Evolutionary conservation across 768 basidiomycete species (phyloP), one percentile per base, ranked within the genome.

Genomic region (Brasilioporus rufonigricans): DNA sequence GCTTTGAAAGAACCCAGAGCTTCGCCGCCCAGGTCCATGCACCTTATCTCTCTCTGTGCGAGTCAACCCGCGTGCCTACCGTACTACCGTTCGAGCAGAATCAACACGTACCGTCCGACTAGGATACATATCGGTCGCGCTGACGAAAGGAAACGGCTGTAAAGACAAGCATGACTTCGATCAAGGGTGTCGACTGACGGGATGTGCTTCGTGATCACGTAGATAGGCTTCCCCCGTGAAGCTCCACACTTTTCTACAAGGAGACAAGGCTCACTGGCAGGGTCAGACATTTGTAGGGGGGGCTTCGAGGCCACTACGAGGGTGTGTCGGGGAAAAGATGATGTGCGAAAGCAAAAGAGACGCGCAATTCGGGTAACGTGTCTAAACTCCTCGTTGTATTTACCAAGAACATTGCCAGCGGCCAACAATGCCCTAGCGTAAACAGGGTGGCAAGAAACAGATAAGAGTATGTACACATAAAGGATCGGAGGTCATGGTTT

Each of bases 241-340:
- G 75, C 71, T 11, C 74, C 74, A 52, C 74, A 75, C 61, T 76
- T 76, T 62, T 75, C 74, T 31, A 75, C 71, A 50, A 76, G 65
- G 44, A 75, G 72, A 52, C 71, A 70, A 39, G 74, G 75, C 53
- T 71, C 69, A 18, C 26, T 44, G 24, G 24, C 24, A 55, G 56
- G 39, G 27, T 66, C 52, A 36, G 65, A 50, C 69, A 72, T 68
- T 23, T 56, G 51, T 53, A 33, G 16, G 36, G 48, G 38, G 43
- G 45, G 29, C 48, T 50, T 57, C 50, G 48, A 53, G 29, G 39
- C 53, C 59, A 49, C 31, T 59, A 48, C 51, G 38, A 53, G 49
- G 35, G 33, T 29, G 21, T 53, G 55, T 61, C 60, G 59, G 40
- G 49, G 44, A 43, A 39, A 52, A 50, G 56, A 57, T 53, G 57